phyloP scores from a whole-genome alignment of 116 monocot genomes.

The Dioscorea cayenensis region DNA sequence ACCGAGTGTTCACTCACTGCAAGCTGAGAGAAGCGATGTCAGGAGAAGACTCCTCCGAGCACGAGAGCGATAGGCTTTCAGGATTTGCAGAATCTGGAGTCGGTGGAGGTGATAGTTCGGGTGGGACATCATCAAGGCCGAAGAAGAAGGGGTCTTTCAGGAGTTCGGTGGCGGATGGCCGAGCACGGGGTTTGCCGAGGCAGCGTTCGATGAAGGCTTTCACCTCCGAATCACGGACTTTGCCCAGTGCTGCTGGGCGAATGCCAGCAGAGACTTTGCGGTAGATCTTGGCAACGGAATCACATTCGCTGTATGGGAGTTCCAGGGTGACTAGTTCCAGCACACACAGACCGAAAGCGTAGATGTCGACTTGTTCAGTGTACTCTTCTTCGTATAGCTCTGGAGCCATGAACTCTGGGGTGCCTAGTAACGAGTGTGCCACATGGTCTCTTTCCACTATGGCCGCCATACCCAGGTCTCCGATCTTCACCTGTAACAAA shows the following conservation, averaged over 20 bases:
- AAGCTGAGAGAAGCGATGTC: not conserved
- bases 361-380: slow-evolving; percentile 79
- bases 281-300: slow-evolving; percentile 54
- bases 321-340: slow-evolving; percentile 75
- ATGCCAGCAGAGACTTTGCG: slow-evolving; percentile 33
- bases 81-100: not conserved
- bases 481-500: slow-evolving; percentile 53
- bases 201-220: slow-evolving; percentile 39
- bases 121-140: slow-evolving; percentile 4
- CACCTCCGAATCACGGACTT: slow-evolving; percentile 27
- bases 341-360: slow-evolving; percentile 81
- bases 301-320: slow-evolving; percentile 73
- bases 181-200: slow-evolving; percentile 19
- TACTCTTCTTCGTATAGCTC: slow-evolving; percentile 73
- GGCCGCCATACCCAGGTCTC: slow-evolving; percentile 74
- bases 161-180: slow-evolving; percentile 41
- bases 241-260: slow-evolving; percentile 6
- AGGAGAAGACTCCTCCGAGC: not conserved
- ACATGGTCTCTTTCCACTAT: slow-evolving; percentile 32
- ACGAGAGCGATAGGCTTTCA: not conserved
- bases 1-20: too few species aligned
- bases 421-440: slow-evolving; percentile 57
- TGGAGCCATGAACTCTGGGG: slow-evolving; percentile 84
- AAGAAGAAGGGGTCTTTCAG: slow-evolving; percentile 39
- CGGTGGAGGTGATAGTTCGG: not conserved